Base-by-base conservation (phyloP, 768 basidiomycete species). In the Mrakia hoshinonis region DNA sequence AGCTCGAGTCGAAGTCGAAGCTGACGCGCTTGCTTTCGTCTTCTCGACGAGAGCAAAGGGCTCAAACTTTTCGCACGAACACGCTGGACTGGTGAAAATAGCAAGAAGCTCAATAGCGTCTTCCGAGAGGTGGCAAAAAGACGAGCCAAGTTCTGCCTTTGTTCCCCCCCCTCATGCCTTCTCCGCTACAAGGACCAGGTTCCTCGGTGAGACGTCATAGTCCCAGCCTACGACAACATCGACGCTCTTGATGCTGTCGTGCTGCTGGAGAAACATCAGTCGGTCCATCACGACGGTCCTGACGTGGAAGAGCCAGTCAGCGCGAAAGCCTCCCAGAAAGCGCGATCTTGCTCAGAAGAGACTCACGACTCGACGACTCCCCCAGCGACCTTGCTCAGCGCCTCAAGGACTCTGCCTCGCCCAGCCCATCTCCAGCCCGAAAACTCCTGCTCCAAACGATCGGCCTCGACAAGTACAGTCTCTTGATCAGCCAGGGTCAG, bases 181-280 rank as follows among this genome's bases (percentile, higher is more conserved):
- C 29, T 61, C 58, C 18, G 58, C 58, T 22, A 61, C 36, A 1
- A 61, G 20, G 11, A 38, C 58, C 18, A 61, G 6, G n/a, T 61
- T 61, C 34, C 58, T 36, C 12, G 58, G 58, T 4, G 18, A 22
- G 1, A 61, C 22, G 5, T 61, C 22, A 20, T 61, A 61, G 31
- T 61, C 58, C 58, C 58, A 61, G 31, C 58, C 58, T 22, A 61
- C 58, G 31, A 61, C 34, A 29, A 61, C 1, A n/a, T 61, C 58
- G 10, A 55, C 34, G 1, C 22, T 61, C 58, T 61, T 61, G 31
- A 61, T 31, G 13, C 7, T 36, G 22, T 61, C 58, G 22, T 36
- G 34, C 36, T 61, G 31, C 58, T 61, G 15, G 22, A 61, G 18
- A 36, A 61, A 61, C 13, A 61, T 9, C 18, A 11, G 36, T 22